Percentiles rank a stretch among this genome's conserved stretches.
These are phyloP conservation scores for Scheffersomyces insectosa DNA, from an alignment of 1,139 yeast species.

Conservation along the genomic window DNA sequence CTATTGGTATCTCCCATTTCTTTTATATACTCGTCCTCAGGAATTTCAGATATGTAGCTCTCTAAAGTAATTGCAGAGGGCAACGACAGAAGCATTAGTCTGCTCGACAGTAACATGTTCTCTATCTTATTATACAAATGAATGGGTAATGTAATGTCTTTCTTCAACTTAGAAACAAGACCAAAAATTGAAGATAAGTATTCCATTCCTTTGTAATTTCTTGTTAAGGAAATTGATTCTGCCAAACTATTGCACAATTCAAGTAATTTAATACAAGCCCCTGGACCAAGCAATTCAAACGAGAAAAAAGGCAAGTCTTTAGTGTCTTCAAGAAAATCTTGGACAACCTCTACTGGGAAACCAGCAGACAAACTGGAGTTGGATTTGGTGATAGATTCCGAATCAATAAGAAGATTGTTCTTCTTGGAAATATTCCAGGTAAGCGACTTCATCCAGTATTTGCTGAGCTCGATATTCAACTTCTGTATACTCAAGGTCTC, in stretches of 20 bases:
- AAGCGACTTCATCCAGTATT: constrained; percentile 39
- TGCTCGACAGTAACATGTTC: constrained; percentile 1
- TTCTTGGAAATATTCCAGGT: constrained; percentile 41
- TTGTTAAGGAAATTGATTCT: constrained; percentile 20
- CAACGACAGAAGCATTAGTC: constrained; percentile 10
- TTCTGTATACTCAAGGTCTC: constrained; percentile 26
- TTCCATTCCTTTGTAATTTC: constrained; percentile 17
- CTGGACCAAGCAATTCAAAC: constrained; percentile 41
- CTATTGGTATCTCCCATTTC: background rate
- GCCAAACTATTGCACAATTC: constrained; percentile 35
- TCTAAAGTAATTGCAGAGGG: too few species aligned
- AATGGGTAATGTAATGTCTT: constrained; percentile 26
- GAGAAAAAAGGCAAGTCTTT: constrained; percentile 33
- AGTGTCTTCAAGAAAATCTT: constrained; percentile 28
- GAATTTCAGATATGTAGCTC: too few species aligned
- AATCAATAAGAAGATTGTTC: constrained; percentile 15
- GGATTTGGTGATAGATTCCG: constrained; percentile 4
- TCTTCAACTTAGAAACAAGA: constrained; percentile 26
- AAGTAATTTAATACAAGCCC: constrained; percentile 36
- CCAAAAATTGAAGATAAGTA: constrained; percentile 23
- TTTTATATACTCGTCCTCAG: background rate
- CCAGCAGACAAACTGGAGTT: constrained; percentile 21
- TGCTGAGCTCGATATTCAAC: constrained; percentile 34
- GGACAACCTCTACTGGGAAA: constrained; percentile 36
- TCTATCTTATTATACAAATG: constrained; percentile 25